phyloP scores from a whole-genome alignment of 2,329 filamentous ascomycete genomes.

The Clarireedia homoeocarpa region DNA sequence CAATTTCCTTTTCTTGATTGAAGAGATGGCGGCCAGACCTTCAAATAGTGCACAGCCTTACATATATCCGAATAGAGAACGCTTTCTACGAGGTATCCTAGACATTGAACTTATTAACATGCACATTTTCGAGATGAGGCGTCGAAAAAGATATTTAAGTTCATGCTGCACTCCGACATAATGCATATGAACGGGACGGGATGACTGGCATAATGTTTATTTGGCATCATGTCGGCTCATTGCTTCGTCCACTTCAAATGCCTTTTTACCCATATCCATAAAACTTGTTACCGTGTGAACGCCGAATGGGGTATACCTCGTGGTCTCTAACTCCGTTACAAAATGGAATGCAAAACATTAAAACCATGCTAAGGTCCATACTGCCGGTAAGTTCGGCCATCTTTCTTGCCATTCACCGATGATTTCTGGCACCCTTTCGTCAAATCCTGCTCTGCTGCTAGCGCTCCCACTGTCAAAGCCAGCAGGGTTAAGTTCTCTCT shows the following conservation, averaged over 20 bases:
- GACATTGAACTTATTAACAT: no score
- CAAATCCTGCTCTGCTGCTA: constrained; percentile 67
- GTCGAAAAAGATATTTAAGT: no score
- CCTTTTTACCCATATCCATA: not conserved
- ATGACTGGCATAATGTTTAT: no score
- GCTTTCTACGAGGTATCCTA: no score
- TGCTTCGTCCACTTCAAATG: not conserved
- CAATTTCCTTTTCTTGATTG: constrained; percentile 2
- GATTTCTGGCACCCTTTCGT: constrained; percentile 88
- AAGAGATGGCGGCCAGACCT: not conserved
- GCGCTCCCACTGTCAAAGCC: constrained; percentile 64
- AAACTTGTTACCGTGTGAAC: not conserved
- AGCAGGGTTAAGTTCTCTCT: constrained; percentile 54
- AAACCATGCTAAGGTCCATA: constrained; percentile 96
- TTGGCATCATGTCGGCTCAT: not conserved
- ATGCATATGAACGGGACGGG: no score
- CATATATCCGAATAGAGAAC: not conserved
- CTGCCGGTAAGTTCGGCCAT: constrained; percentile 83
- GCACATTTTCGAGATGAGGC: no score
- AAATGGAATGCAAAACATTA: constrained; percentile 34
- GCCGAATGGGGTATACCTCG: constrained; percentile 8
- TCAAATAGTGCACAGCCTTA: not conserved
- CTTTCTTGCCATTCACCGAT: constrained; percentile 89
- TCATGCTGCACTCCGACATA: no score
- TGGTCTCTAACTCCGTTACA: constrained; percentile 2